These are phyloP conservation scores for Ilex asprella DNA, from an alignment of 257 asterid genomes.

Conservation along the genomic window DNA sequence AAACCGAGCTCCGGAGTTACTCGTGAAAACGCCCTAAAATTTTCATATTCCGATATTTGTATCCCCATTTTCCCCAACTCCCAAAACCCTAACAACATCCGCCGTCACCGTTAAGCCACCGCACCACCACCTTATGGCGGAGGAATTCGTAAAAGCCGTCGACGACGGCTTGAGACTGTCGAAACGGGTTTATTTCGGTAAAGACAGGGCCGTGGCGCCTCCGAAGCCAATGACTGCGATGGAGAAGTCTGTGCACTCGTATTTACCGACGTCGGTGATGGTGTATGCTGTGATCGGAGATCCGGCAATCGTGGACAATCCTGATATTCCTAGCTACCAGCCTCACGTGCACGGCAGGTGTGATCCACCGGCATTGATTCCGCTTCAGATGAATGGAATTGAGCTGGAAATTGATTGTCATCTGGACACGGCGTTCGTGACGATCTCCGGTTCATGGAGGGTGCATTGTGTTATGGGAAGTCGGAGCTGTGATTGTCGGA, in stretches of 20 bases:
- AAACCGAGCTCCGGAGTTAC: no score
- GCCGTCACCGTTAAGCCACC: background rate
- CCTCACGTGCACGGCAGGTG: slow-evolving; percentile 95
- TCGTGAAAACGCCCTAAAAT: no score
- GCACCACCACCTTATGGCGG: slow-evolving; percentile 40
- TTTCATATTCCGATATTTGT: no score
- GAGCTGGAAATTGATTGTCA: slow-evolving; percentile 56
- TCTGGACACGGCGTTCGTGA: slow-evolving; percentile 69
- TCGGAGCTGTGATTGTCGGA: slow-evolving; percentile 63
- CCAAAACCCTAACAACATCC: background rate
- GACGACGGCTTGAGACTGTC: slow-evolving; percentile 86
- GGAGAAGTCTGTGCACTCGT: slow-evolving; percentile 42
- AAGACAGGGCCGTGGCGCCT: slow-evolving; percentile 81
- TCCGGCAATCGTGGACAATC: slow-evolving; percentile 83
- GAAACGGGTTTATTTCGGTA: slow-evolving; percentile 75
- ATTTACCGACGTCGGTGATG: slow-evolving; percentile 70
- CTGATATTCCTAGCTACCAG: slow-evolving; percentile 96
- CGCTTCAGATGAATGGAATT: slow-evolving; percentile 79
- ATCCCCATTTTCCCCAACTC: no score
- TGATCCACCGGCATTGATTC: slow-evolving; percentile 87
- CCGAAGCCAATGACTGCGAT: slow-evolving; percentile 58
- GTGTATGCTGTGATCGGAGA: slow-evolving; percentile 70
- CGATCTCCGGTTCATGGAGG: slow-evolving; percentile 75
- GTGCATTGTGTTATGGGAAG: slow-evolving; percentile 91
- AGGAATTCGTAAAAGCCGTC: slow-evolving; percentile 75